Evolutionary conservation across 805 yeast genomes (phyloP).

Genomic region (Candida khao-thaluensis): DNA sequence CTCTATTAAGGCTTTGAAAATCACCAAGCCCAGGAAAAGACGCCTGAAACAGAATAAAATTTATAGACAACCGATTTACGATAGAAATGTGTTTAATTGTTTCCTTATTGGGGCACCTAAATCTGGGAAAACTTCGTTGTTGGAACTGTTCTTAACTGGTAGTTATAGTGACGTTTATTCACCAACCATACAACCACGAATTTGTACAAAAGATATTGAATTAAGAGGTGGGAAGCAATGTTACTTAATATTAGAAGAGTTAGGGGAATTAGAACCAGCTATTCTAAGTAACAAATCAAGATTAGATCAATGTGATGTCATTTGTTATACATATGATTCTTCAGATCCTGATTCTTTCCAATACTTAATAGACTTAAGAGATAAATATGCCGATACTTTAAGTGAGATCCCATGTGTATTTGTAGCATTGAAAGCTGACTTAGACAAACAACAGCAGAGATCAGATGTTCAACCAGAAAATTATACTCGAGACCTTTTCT

Average conservation of each 20-base stretch:
- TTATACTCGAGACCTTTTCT: conserved; percentile 60
- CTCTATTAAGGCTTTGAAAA: conserved; percentile 45
- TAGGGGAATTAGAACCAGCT: conserved; percentile 84
- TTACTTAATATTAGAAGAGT: conserved; percentile 84
- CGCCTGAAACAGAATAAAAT: conserved; percentile 62
- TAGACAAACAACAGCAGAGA: conserved; percentile 93
- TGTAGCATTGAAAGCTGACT: conserved; percentile 92
- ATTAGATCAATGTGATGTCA: conserved; percentile 83
- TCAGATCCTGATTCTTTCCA: conserved; percentile 95
- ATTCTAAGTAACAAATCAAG: conserved; percentile 67
- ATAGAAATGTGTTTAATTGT: conserved; percentile 90
- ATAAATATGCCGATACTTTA: conserved; percentile 55
- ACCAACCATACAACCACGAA: conserved; percentile 77
- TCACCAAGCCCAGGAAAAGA: conserved; percentile 76
- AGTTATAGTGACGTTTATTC: conserved; percentile 67
- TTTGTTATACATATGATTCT: conserved; percentile 89
- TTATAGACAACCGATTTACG: conserved; percentile 68
- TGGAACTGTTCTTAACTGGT: conserved; percentile 79
- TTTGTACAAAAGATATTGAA: conserved; percentile 91
- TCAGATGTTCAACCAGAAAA: conserved; percentile 84
- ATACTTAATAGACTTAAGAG: conserved; percentile 68
- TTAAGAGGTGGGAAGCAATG: conserved; percentile 94
- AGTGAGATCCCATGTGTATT: conserved; percentile 74
- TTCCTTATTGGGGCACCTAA: conserved; percentile 81
- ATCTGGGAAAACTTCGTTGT: conserved; percentile 82